Conservation (phyloP, 495 filamentous ascomycete genomes). For the Parachaetomium inaequale region DNA sequence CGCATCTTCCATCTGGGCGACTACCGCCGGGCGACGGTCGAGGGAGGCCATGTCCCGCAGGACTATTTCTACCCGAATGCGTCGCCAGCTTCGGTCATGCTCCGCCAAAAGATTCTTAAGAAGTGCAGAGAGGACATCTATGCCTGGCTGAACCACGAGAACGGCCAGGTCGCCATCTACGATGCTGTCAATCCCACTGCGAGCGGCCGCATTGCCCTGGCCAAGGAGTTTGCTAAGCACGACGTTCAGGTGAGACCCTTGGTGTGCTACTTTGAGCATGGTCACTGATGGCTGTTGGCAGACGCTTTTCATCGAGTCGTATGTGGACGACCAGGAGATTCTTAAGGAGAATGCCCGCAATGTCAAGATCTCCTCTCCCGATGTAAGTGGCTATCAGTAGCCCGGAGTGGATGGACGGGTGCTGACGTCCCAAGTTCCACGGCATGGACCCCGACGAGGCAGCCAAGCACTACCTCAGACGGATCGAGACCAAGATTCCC, state of each 20-base stretch:
- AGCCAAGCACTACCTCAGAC: conserved; percentile 80
- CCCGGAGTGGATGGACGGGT: background rate
- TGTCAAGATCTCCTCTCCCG: conserved; percentile 98
- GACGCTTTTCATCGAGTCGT: conserved; percentile 96
- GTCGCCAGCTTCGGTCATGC: conserved; percentile 76
- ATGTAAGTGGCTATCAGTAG: conserved; percentile 50
- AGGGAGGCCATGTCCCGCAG: conserved; percentile 82
- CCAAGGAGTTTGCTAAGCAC: conserved; percentile 94
- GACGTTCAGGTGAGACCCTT: conserved; percentile 69
- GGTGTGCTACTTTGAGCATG: background rate
- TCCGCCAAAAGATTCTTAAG: conserved; percentile 94
- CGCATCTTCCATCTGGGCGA: conserved; percentile 96
- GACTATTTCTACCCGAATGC: conserved; percentile 99
- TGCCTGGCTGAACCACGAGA: conserved; percentile 91
- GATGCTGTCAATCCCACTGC: conserved; percentile 96
- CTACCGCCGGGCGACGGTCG: conserved; percentile 88
- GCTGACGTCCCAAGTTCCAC: conserved; percentile 60
- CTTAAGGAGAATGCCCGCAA: conserved; percentile 95
- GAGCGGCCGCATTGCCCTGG: conserved; percentile 76
- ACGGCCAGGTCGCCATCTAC: conserved; percentile 97
- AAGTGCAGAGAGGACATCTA: conserved; percentile 97
- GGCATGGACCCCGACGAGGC: conserved; percentile 90
- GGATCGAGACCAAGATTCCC: conserved; percentile 88
- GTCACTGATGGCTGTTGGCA: conserved; percentile 33
- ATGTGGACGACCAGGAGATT: conserved; percentile 86